phyloP scores from a whole-genome alignment of 2,329 filamentous ascomycete genomes.

The Fusarium albosuccineum region DNA sequence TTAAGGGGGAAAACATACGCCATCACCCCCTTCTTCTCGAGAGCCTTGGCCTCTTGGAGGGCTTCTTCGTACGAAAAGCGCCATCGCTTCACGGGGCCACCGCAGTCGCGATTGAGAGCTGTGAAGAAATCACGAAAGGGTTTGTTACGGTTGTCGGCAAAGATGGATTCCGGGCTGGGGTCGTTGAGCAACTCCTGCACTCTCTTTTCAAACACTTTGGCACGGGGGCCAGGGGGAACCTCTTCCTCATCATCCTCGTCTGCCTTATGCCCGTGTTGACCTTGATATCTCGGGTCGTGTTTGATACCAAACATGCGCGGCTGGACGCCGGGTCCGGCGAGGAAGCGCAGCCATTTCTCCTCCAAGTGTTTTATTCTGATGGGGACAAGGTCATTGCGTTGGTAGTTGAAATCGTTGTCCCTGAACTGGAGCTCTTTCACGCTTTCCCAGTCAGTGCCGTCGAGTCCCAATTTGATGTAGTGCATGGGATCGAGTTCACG shows the following conservation, averaged over 20 bases:
- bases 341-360: constrained; percentile 40
- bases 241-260: constrained; percentile 3
- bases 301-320: constrained; percentile 8
- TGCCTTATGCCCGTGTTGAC: background rate
- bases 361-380: constrained; percentile 39
- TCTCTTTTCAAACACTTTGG: constrained; percentile 40
- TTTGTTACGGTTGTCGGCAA: constrained; percentile 31
- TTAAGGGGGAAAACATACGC: constrained; percentile 19
- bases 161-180: constrained; percentile 27
- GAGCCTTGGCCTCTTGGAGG: constrained; percentile 4
- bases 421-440: constrained; percentile 23
- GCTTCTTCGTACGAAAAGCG: constrained; percentile 43
- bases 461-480: constrained; percentile 16
- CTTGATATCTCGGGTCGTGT: constrained; percentile 16
- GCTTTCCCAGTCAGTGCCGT: background rate
- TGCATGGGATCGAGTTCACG: too few relatives aligned
- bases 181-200: constrained; percentile 43
- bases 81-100: constrained; percentile 37
- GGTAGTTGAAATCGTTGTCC: constrained; percentile 14
- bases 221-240: background rate
- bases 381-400: constrained; percentile 1
- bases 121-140: constrained; percentile 39
- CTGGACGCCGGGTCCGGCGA: constrained; percentile 32
- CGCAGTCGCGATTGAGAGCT: constrained; percentile 41
- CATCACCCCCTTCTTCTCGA: constrained; percentile 24